Evolutionary conservation across 441 rosid species (phyloP).

Genomic region (Arabidopsis lyrata): DNA sequence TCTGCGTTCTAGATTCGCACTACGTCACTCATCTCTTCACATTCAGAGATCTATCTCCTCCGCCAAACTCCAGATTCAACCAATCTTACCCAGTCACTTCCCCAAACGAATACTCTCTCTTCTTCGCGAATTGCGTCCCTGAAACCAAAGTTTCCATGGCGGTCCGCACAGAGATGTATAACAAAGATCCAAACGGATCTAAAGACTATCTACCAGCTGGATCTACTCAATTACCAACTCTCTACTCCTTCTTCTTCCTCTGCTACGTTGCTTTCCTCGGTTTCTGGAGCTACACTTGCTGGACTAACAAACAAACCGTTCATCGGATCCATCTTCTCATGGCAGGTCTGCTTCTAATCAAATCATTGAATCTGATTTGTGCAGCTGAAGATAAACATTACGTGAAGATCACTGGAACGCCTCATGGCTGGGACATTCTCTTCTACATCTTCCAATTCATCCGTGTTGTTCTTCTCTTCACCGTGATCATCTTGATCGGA

Average conservation of each 20-base stretch:
- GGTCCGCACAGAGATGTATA: slow-evolving; percentile 79
- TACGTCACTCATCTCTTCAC: slow-evolving; percentile 65
- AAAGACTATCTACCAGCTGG: slow-evolving; percentile 89
- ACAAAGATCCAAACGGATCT: slow-evolving; percentile 67
- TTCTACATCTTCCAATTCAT: slow-evolving; percentile 91
- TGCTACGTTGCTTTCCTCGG: slow-evolving; percentile 63
- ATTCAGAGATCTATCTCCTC: slow-evolving; percentile 90
- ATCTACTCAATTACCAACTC: slow-evolving; percentile 77
- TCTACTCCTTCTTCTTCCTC: slow-evolving; percentile 62
- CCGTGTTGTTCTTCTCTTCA: slow-evolving; percentile 77
- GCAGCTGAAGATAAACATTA: slow-evolving; percentile 93
- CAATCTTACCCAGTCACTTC: slow-evolving; percentile 67
- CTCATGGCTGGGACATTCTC: slow-evolving; percentile 95
- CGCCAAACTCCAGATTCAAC: slow-evolving; percentile 69
- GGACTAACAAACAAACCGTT: slow-evolving; percentile 54
- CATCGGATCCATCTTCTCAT: slow-evolving; percentile 89
- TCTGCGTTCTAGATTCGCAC: slow-evolving; percentile 91
- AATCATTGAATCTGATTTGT: slow-evolving; percentile 84
- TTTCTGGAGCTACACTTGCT: slow-evolving; percentile 71
- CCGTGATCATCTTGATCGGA: slow-evolving; percentile 89
- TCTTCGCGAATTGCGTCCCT: slow-evolving; percentile 88
- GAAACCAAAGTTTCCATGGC: slow-evolving; percentile 88
- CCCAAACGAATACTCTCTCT: slow-evolving; percentile 90
- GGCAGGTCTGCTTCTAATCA: slow-evolving; percentile 79
- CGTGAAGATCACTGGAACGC: slow-evolving; percentile 88